Conservation (phyloP, 2,329 filamentous ascomycete genomes). For the Neofusicoccum sp. region DNA sequence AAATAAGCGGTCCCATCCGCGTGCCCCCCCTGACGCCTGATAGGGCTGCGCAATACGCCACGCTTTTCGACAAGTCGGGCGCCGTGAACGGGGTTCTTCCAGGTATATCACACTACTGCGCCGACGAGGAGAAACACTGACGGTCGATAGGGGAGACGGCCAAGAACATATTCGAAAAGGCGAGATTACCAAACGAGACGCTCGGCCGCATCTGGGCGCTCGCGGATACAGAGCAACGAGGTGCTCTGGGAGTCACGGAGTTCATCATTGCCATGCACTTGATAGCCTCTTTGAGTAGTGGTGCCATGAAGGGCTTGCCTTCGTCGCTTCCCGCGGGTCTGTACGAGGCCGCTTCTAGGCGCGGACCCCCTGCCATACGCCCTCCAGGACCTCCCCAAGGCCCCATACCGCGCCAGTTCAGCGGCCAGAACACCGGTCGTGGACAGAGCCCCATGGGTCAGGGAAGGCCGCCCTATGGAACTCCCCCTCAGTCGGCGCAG, state of each 20-base stretch:
- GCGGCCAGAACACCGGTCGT: constrained; percentile 57
- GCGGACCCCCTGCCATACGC: constrained; percentile 46
- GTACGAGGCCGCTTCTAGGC: constrained; percentile 82
- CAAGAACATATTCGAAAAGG: constrained; percentile 93
- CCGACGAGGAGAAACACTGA: neutral
- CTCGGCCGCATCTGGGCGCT: constrained; percentile 96
- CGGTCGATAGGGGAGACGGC: constrained; percentile 67
- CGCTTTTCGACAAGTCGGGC: constrained; percentile 87
- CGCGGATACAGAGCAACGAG: constrained; percentile 89
- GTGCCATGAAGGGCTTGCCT: constrained; percentile 75
- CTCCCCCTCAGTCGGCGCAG: constrained; percentile 51
- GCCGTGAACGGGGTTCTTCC: constrained; percentile 74
- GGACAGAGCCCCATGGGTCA: constrained; percentile 54
- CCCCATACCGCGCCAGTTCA: constrained; percentile 80
- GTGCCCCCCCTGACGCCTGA: constrained; percentile 86
- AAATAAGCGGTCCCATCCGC: constrained; percentile 62
- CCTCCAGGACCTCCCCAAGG: constrained; percentile 52
- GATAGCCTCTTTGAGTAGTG: constrained; percentile 84
- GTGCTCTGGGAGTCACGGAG: constrained; percentile 80
- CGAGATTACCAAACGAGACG: constrained; percentile 81
- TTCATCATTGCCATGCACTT: constrained; percentile 99
- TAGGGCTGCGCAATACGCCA: constrained; percentile 83
- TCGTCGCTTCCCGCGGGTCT: constrained; percentile 77
- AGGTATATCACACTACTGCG: constrained; percentile 39
- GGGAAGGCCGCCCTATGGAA: constrained; percentile 48